Evolutionary conservation across 345 rosid species (phyloP), one percentile per base, ranked within the genome.

Genomic region (Lumnitzera racemosa): DNA sequence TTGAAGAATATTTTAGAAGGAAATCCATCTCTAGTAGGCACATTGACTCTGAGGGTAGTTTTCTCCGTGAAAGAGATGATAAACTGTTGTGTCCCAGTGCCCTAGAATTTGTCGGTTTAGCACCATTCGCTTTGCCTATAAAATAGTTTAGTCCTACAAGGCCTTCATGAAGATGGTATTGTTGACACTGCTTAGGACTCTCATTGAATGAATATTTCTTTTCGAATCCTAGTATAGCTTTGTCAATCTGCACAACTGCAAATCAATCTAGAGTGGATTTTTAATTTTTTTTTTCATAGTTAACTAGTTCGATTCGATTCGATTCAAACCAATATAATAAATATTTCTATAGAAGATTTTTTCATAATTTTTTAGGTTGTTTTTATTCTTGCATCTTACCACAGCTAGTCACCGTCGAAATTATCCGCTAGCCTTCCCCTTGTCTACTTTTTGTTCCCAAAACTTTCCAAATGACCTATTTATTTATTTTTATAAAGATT

Each of bases 51-150:
- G 1, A 89, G 87, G 8, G 81, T 82, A 13, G 47, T 57, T 59
- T 84, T 89, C 85, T 92, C 89, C 20, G 77, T 79, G 65, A 92
- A 92, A 27, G 91, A 85, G 63, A 92, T 69, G 13, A 92, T 94
- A 0, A 96, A 69, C 71, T 92, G 98, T n/a, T 92, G 98, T 71
- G 89, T 92, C 53, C 98, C 98, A 4, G 96, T 43, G 87, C 74
- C 61, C 88, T 79, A 9, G 81, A 76, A 72, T 74, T 79, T 57
- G 64, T 84, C 7, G 91, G 98, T 64, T 84, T 69, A 11, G 72
- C 74, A 5, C 72, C 91, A 29, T 82, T 81, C 7, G 76, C 66
- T 72, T 87, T 87, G 2, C 60, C 88, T 17, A 89, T 82, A 11
- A 92, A 76, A 79, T 82, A 87, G 81, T 92, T 81, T 60, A 89